A percentile compares a stretch with the other conserved stretches of the same genome.
phyloP scores from a whole-genome alignment of 164 flowering plant species.

The Platanus orientalis region DNA sequence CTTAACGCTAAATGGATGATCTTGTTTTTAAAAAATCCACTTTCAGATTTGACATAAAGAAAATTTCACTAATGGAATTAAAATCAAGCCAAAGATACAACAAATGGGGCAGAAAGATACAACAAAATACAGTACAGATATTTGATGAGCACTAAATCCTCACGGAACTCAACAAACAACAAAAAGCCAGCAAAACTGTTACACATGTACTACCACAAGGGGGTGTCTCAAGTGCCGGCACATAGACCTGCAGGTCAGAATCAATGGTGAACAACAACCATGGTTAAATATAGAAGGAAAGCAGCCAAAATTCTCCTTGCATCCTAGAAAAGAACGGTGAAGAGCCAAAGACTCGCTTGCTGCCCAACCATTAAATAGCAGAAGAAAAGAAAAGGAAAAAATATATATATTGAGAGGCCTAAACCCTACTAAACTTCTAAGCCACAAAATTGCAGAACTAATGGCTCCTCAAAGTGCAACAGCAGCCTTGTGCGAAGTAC shows the following conservation, averaged over 20 bases:
- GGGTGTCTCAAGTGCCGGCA: constrained; percentile 26
- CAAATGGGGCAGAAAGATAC: constrained; percentile 15
- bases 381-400: not conserved
- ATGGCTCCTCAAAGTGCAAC: constrained; percentile 44
- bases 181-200: constrained; percentile 20
- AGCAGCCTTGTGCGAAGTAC: constrained; percentile 56
- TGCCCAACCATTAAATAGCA: not conserved
- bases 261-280: constrained; percentile 20
- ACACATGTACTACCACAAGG: constrained; percentile 17
- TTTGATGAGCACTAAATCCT: constrained; percentile 10
- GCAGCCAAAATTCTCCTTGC: constrained; percentile 26
- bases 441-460: constrained; percentile 39
- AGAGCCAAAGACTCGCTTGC: constrained; percentile 23
- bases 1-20: no score
- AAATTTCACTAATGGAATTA: constrained; percentile 11
- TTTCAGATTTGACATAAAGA: no score
- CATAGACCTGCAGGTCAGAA: constrained; percentile 25
- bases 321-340: constrained; percentile 24
- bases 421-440: constrained; percentile 29
- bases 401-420: no score
- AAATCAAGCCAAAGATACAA: constrained; percentile 19
- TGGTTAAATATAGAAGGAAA: constrained; percentile 20
- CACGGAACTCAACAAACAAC: constrained; percentile 15
- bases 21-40: no score
- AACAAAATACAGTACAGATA: constrained; percentile 14